Evolutionary conservation across 2,329 filamentous ascomycete genomes (phyloP), one percentile per base, ranked within the genome.

Genomic region (Paecilomyces niveus): DNA sequence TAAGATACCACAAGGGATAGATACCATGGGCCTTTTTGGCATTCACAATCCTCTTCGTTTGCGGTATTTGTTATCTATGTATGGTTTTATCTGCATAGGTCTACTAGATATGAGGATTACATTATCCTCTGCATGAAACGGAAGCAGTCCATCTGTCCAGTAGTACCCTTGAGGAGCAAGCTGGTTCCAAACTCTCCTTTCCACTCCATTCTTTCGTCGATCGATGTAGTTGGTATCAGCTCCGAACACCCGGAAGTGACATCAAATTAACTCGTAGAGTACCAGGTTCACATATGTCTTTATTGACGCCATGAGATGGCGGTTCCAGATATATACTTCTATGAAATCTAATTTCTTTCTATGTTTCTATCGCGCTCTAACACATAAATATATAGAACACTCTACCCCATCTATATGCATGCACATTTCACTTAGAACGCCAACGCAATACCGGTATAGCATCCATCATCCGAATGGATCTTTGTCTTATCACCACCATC

Each of bases 401-500:
- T 29, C 26, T 29, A 29, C 26, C 5, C 26, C 26, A 29, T 29
- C 26, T 29, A 29, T 29, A 29, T 29, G 26, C 26, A 29, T 29
- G 26, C 26, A 26, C 24, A 26, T 26, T 26, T 26, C 33, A n/a
- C 33, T 5, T 15, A 15, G n/a, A 2, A 39, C 33, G 4, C 33
- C 33, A 39, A 39, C 13, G 35, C n/a, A 39, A 39, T n/a, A 39
- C 35, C 35, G 0, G 35, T 39, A 39, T 39, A 39, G n/a, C 35
- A 39, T 15, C 35, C 35, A n/a, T 39, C 35, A 39, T 39, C 35
- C 3, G 4, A 13, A 15, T 39, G 35, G n/a, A 39, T 39, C 35
- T 39, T 39, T 5, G 58, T 63, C 60, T 64, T 67, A 11, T 61
- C 54, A 22, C 60, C 60, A 53, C 64, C 63, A 22, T 65, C 57